phyloP scores from a whole-genome alignment of 306 rosid genomes.

The Inga oerstediana region DNA sequence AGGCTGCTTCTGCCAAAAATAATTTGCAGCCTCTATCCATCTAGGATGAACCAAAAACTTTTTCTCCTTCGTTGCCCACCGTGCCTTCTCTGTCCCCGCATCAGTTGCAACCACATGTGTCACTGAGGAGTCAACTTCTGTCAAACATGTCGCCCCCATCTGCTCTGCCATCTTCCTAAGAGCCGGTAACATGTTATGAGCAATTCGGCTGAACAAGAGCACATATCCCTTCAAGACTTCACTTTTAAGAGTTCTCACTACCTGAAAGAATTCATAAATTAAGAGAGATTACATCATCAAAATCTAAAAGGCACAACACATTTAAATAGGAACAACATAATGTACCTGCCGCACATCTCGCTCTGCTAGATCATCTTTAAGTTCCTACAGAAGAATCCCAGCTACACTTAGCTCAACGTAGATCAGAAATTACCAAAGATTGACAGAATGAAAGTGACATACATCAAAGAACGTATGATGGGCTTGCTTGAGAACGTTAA shows the following conservation, averaged over 20 bases:
- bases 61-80: constrained; percentile 73
- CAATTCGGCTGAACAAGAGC: constrained; percentile 69
- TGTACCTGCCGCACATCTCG: constrained; percentile 90
- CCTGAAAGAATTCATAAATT: constrained; percentile 43
- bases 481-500: constrained; percentile 68
- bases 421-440: constrained; percentile 10
- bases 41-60: constrained; percentile 81
- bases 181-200: constrained; percentile 48
- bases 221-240: constrained; percentile 66
- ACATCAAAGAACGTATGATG: constrained; percentile 77
- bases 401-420: constrained; percentile 39
- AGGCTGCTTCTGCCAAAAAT: constrained; percentile 71
- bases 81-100: constrained; percentile 78
- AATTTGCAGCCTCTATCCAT: constrained; percentile 88
- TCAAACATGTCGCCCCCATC: constrained; percentile 78
- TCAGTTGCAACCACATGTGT: constrained; percentile 82
- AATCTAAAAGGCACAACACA: not conserved
- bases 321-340: constrained; percentile 12
- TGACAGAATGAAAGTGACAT: constrained; percentile 33
- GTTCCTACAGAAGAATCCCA: constrained; percentile 59
- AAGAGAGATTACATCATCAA: not conserved
- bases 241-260: constrained; percentile 50
- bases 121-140: constrained; percentile 60
- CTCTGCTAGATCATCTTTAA: constrained; percentile 44
- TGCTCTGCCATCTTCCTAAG: constrained; percentile 81